phyloP scores from a whole-genome alignment of 805 yeast species.

The Zygosaccharomyces pseudorouxii region DNA sequence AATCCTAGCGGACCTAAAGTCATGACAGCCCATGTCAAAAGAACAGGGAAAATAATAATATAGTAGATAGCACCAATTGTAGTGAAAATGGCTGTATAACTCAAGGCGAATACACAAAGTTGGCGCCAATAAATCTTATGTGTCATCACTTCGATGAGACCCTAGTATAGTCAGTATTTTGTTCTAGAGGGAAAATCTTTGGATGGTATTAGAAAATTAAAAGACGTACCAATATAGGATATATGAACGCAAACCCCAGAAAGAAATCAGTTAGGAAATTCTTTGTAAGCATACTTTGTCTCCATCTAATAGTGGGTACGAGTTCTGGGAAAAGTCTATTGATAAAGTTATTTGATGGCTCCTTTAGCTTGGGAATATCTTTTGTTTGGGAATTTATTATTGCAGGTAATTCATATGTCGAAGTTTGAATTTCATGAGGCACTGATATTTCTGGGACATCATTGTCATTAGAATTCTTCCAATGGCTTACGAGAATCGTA shows the following conservation, averaged over 20 bases:
- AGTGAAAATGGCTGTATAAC: constrained; percentile 22
- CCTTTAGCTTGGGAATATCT: not conserved
- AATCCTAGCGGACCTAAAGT: constrained; percentile 34
- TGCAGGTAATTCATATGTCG: not conserved
- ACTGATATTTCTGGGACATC: not conserved
- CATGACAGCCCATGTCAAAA: constrained; percentile 24
- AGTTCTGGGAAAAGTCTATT: not conserved
- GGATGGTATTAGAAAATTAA: constrained; percentile 1
- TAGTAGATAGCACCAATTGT: constrained; percentile 24
- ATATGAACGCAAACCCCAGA: constrained; percentile 14
- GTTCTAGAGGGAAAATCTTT: not conserved
- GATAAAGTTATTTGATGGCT: not conserved
- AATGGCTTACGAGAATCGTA: constrained; percentile 1
- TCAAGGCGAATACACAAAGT: constrained; percentile 22
- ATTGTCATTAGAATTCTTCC: not conserved
- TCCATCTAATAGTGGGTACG: not conserved
- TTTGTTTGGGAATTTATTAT: too few species aligned
- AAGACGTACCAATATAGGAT: constrained; percentile 22
- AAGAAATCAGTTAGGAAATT: constrained; percentile 17
- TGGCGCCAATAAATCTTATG: constrained; percentile 30
- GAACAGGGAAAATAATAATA: constrained; percentile 26
- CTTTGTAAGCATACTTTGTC: constrained; percentile 4
- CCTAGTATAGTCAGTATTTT: constrained; percentile 18
- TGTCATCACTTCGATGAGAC: constrained; percentile 23
- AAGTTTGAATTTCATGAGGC: not conserved